Evolutionary conservation across 2,329 filamentous ascomycete genomes (phyloP).

Genomic region (Juglanconis juglandina): DNA sequence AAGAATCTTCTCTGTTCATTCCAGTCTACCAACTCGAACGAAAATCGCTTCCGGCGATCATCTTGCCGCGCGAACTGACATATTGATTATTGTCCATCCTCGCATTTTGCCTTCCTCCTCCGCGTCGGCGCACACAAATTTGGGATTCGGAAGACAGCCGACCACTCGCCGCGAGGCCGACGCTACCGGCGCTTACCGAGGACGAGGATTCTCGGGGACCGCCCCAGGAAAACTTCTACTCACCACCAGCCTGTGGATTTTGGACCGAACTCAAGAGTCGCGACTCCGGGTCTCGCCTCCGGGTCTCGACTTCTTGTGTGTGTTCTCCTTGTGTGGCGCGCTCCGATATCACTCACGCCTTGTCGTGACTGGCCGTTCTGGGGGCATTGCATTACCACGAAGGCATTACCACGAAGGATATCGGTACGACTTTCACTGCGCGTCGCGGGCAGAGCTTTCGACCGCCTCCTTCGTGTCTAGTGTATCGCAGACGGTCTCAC

Average conservation of each 20-base stretch:
- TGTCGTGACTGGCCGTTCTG: neutral
- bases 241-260: neutral
- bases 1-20: neutral
- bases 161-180: neutral
- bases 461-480: neutral
- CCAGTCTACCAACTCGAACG: neutral
- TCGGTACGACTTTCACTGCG: neutral
- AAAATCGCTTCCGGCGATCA: neutral
- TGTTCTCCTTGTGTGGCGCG: neutral
- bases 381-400: neutral
- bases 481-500: neutral
- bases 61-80: neutral
- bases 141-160: neutral
- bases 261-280: neutral
- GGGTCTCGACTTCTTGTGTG: neutral
- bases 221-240: neutral
- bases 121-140: neutral
- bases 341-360: neutral
- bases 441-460: neutral
- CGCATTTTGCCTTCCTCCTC: neutral
- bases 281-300: neutral
- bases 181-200: constrained; percentile 1
- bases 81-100: neutral
- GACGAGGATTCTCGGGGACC: neutral
- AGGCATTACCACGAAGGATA: neutral